Base-by-base conservation (phyloP, 2,329 filamentous ascomycete species). In the Paecilomyces dactylethromorphus region DNA sequence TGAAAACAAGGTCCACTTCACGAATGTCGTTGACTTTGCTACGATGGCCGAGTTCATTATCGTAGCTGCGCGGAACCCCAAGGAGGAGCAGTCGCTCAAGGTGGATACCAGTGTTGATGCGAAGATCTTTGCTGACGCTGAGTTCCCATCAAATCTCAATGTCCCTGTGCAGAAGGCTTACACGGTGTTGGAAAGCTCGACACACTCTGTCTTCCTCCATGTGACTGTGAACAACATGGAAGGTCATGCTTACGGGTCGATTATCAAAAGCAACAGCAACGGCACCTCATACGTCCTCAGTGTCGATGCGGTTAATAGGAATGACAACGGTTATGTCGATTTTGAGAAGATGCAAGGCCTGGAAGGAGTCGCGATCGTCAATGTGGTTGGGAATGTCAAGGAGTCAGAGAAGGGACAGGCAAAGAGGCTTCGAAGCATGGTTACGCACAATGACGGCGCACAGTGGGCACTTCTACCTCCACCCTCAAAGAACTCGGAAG, bases 231-330 rank as follows among this genome's bases (percentile, higher is more conserved):
- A 89, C 67, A 83, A 82, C 49, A 78, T 79, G 3, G 71, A 80
- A 55, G 87, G 85, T 18, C 84, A 83, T 55, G 84, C 89, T 60
- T 92, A 90, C 66, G 94, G 94, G 39, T 88, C 89, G 24, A 91
- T 99, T 66, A 86, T 99, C 75, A 99, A 97, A 84, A 97, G 92
- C 70, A 99, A 99, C 78, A 97, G 92, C 67, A 97, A 99, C 70
- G 94, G 94, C 57, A 99, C 94, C 0, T 94, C 90, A 1, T 99
- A 97, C 69, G 90, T 96, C 12, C 79, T 96, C 63, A 95, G 90
- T 73, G 81, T 94, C 24, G 80, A 84, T 54, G 85, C 85, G 21
- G 91, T 97, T 69, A 97, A 97, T 74, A 85, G 91, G 65, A 87
- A 97, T 69, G 78, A 82, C 12, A 66, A 72, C 1, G 92, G 87